Base-by-base conservation (phyloP, 2,329 filamentous ascomycete species). In the Botryotinia convoluta region DNA sequence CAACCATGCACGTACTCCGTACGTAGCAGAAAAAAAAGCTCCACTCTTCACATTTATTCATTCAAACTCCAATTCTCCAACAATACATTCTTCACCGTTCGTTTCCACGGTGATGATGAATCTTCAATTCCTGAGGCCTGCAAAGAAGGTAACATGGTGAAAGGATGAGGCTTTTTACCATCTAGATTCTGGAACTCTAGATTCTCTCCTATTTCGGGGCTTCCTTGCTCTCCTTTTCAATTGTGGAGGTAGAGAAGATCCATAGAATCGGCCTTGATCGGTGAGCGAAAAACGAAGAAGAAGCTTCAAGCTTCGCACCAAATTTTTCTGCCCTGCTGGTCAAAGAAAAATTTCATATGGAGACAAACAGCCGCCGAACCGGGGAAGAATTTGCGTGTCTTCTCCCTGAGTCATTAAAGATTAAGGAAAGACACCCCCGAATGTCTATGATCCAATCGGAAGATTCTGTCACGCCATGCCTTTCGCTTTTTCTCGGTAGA, bases 401-500 rank as follows among this genome's bases (percentile, higher is more conserved):
- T n/a, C 44, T 44, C 63, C 63, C 63, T 67, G 42, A 65, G 63
- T 65, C 63, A 48, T 35, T 65, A 48, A 44, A 65, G 22, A 37
- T 18, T 29, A 35, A 37, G 62, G 60, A 51, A 51, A 10, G 39
- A 10, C 16, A 5, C 0, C 14, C 61, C 37, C 26, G 8, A 18
- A 32, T n/a, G 26, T 29, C 45, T 39, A 42, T 32, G 48, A 57
- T 68, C 64, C 64, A 68, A 68, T 68, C 64, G 64, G 64, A 57
- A 57, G 37, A 57, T 68, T 68, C 42, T 57, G 35, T 68, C 64
- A 68, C 64, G 45, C 64, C 64, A 68, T 32, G 35, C n/a, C 35
- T 20, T n/a, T 39, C 26, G 35, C 35, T 68, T 68, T 67, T 68
- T 68, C 64, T 68, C 64, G 64, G 45, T 68, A 54, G 45, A 67